Conservation (phyloP, 2,329 filamentous ascomycete species). For the Macroventuria anomochaeta region DNA sequence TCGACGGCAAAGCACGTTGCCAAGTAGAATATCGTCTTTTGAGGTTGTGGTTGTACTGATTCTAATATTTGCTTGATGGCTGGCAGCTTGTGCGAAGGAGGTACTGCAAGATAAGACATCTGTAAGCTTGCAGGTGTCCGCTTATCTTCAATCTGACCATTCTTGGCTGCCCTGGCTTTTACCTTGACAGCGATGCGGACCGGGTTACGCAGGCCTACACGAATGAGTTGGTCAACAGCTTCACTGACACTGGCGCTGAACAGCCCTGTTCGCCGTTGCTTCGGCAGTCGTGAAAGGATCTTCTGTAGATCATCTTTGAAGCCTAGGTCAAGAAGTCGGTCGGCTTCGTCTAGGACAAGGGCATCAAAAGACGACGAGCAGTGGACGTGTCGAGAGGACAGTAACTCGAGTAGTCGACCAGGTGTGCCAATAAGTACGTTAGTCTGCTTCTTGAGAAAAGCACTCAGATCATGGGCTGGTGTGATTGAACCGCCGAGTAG, state of each 20-base stretch:
- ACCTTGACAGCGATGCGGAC: conserved; percentile 96
- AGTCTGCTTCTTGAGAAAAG: conserved; percentile 81
- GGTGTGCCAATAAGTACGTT: conserved; percentile 92
- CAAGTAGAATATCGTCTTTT: conserved; percentile 88
- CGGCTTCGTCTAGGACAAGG: conserved; percentile 92
- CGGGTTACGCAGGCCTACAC: conserved; percentile 89
- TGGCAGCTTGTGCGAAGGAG: conserved; percentile 80
- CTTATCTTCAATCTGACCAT: conserved; percentile 77
- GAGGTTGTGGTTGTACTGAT: conserved; percentile 73
- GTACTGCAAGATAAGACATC: conserved; percentile 81
- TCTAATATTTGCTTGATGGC: conserved; percentile 73
- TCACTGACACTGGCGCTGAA: conserved; percentile 98
- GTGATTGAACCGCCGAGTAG: conserved; percentile 83
- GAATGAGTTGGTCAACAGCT: conserved; percentile 89
- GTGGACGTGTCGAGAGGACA: conserved; percentile 86
- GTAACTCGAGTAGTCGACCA: conserved; percentile 84
- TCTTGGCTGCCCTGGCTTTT: conserved; percentile 57
- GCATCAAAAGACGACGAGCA: conserved; percentile 89
- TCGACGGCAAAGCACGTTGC: conserved; percentile 95
- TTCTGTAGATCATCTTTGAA: conserved; percentile 91
- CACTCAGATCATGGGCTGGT: conserved; percentile 82
- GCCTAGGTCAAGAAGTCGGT: conserved; percentile 88
- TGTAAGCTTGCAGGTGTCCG: conserved; percentile 90
- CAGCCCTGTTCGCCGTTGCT: conserved; percentile 89
- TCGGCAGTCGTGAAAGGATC: conserved; percentile 83